phyloP scores from a whole-genome alignment of 1,139 yeast genomes.

The Pneumocystis canis region DNA sequence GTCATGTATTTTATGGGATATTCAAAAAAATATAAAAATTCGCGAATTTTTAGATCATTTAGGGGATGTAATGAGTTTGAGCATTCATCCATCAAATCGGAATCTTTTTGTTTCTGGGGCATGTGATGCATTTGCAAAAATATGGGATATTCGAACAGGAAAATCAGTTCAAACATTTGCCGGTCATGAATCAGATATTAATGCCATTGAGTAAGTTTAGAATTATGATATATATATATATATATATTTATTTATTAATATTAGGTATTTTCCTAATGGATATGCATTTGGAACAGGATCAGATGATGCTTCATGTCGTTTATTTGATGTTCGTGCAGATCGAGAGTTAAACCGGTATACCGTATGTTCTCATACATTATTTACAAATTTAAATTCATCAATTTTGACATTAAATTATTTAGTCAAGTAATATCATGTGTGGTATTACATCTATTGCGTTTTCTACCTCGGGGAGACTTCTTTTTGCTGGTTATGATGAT shows the following conservation, averaged over 20 bases:
- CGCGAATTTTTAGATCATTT: constrained; percentile 57
- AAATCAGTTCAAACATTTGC: constrained; percentile 43
- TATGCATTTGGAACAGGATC: constrained; percentile 45
- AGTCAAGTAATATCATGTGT: constrained; percentile 24
- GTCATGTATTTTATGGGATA: constrained; percentile 72
- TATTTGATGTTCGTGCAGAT: constrained; percentile 67
- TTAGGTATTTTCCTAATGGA: constrained; percentile 51
- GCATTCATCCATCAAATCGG: constrained; percentile 23
- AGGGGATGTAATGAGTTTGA: constrained; percentile 60
- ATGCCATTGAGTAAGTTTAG: constrained; percentile 31
- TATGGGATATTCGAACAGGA: constrained; percentile 55
- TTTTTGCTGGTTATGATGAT: constrained; percentile 66
- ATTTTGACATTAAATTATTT: not conserved
- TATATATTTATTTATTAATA: not conserved
- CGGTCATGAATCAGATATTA: constrained; percentile 53
- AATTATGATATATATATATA: not conserved
- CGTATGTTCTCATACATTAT: constrained; percentile 9
- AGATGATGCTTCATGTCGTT: constrained; percentile 61
- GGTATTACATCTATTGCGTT: constrained; percentile 53
- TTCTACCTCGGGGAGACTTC: constrained; percentile 58
- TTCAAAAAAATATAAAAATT: constrained; percentile 40
- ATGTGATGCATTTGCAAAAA: constrained; percentile 54
- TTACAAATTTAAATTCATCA: too few species aligned
- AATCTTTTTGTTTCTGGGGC: constrained; percentile 52
- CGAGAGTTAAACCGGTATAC: constrained; percentile 45